Percentiles rank a stretch among this genome's conserved stretches.
phyloP scores from a whole-genome alignment of 805 yeast genomes.

The Danielozyma ontarioensis region DNA sequence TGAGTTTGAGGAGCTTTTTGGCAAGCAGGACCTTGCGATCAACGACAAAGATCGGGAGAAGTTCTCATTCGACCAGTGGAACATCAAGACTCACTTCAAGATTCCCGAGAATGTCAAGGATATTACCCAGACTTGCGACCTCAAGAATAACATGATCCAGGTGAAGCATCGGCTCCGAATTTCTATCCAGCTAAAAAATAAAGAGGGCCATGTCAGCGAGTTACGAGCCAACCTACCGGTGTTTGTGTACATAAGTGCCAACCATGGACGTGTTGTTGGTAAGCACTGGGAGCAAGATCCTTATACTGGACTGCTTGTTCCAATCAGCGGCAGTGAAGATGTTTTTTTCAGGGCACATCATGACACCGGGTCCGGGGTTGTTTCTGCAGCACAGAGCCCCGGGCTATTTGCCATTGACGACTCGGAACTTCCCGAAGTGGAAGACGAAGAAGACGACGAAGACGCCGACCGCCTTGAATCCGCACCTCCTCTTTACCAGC shows the following conservation, averaged over 20 bases:
- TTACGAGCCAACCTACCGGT: constrained; percentile 49
- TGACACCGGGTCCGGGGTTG: neutral
- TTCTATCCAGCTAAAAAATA: constrained; percentile 40
- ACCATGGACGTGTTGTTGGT: constrained; percentile 32
- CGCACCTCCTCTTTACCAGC: constrained; percentile 42
- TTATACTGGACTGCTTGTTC: constrained; percentile 17
- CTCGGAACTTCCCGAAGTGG: constrained; percentile 3
- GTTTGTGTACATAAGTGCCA: constrained; percentile 36
- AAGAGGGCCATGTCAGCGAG: constrained; percentile 48
- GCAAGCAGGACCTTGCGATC: constrained; percentile 14
- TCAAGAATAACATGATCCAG: constrained; percentile 35
- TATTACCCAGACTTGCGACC: constrained; percentile 40
- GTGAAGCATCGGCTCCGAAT: constrained; percentile 44
- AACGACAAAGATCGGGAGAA: constrained; percentile 12
- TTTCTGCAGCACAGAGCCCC: neutral
- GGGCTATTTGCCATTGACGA: neutral
- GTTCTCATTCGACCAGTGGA: constrained; percentile 39
- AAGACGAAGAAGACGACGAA: constrained; percentile 15
- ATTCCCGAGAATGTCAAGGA: constrained; percentile 36
- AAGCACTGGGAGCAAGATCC: constrained; percentile 27
- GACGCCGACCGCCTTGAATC: constrained; percentile 21
- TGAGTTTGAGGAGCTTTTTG: constrained; percentile 29
- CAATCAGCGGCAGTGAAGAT: constrained; percentile 19
- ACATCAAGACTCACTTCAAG: constrained; percentile 32
- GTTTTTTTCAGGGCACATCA: constrained; percentile 24